A percentile compares a stretch with the other conserved stretches of the same genome.
phyloP scores from a whole-genome alignment of 2,329 filamentous ascomycete species.

The Nannizzia gypsea region DNA sequence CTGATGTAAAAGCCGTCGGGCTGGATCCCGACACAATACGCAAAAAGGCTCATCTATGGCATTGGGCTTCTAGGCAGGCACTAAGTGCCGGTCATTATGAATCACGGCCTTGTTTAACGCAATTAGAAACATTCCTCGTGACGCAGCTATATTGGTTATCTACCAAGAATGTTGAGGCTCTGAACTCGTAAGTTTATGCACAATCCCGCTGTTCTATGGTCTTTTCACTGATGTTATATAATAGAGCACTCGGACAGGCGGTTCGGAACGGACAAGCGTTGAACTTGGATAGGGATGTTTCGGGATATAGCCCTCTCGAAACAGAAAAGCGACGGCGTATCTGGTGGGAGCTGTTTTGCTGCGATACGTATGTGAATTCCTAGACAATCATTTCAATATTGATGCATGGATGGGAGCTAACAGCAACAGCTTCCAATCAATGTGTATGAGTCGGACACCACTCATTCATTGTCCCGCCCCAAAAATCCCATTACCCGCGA shows the following conservation, averaged over 20 bases:
- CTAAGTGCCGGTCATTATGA: slow-evolving; percentile 21
- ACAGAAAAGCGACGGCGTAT: slow-evolving; percentile 18
- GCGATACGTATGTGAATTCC: slow-evolving; percentile 17
- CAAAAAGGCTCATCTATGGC: slow-evolving; percentile 20
- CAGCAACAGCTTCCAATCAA: slow-evolving; percentile 19
- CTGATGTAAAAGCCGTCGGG: slow-evolving; percentile 17
- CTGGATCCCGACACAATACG: slow-evolving; percentile 14
- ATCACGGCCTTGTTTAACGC: slow-evolving; percentile 18
- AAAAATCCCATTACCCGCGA: slow-evolving; percentile 18
- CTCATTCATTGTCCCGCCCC: slow-evolving; percentile 17
- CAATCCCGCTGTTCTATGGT: neutral
- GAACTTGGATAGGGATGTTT: slow-evolving; percentile 16
- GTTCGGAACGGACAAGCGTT: slow-evolving; percentile 20
- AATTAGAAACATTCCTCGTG: slow-evolving; percentile 21
- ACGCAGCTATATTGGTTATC: slow-evolving; percentile 24
- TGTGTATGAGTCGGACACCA: slow-evolving; percentile 19
- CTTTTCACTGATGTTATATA: neutral
- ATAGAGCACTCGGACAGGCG: slow-evolving; percentile 17
- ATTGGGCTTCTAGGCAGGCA: slow-evolving; percentile 21
- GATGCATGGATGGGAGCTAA: neutral
- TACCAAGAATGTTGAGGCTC: slow-evolving; percentile 23
- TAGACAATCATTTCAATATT: neutral
- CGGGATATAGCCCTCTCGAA: slow-evolving; percentile 14
- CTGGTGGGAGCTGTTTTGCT: slow-evolving; percentile 20
- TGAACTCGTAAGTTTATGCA: slow-evolving; percentile 22